Percentiles rank a stretch among this genome's conserved stretches.
Conservation (phyloP, 2,329 filamentous ascomycete genomes). For the Gnomoniopsis smithogilvyi region DNA sequence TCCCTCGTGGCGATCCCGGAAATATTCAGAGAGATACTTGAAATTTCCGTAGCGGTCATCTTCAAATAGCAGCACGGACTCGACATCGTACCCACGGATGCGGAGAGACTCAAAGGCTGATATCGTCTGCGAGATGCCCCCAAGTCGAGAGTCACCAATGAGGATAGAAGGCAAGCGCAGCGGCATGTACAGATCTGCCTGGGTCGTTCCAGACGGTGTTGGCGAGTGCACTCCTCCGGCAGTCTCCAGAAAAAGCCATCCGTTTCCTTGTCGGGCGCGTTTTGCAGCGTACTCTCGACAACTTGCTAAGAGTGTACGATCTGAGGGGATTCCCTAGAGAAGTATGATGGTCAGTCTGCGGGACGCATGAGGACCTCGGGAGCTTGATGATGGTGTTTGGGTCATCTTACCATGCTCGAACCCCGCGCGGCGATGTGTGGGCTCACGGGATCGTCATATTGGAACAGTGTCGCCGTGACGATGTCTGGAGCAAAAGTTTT, state of each 20-base stretch:
- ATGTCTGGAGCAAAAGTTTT: constrained; percentile 45
- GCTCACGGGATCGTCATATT: constrained; percentile 72
- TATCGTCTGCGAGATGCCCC: constrained; percentile 77
- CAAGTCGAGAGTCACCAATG: constrained; percentile 71
- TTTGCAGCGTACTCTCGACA: constrained; percentile 43
- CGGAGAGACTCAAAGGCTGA: constrained; percentile 75
- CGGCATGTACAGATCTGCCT: constrained; percentile 75
- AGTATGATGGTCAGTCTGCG: background rate
- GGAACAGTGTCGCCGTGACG: constrained; percentile 55
- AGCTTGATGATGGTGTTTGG: background rate
- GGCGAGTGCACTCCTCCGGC: constrained; percentile 82
- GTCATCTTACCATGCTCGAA: constrained; percentile 37
- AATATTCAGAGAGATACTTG: constrained; percentile 65
- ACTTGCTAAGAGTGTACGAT: constrained; percentile 46
- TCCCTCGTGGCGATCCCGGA: constrained; percentile 51
- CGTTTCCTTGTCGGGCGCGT: constrained; percentile 40
- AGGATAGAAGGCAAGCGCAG: constrained; percentile 70
- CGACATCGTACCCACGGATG: constrained; percentile 75
- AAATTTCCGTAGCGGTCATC: constrained; percentile 66
- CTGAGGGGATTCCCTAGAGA: constrained; percentile 45
- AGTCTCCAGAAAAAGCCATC: constrained; percentile 72
- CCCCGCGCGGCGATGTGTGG: constrained; percentile 68
- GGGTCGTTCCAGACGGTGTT: constrained; percentile 69
- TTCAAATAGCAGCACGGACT: constrained; percentile 65
- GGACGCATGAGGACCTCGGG: background rate